phyloP scores from a whole-genome alignment of 2,329 filamentous ascomycete genomes.

The Colletotrichum tropicale region DNA sequence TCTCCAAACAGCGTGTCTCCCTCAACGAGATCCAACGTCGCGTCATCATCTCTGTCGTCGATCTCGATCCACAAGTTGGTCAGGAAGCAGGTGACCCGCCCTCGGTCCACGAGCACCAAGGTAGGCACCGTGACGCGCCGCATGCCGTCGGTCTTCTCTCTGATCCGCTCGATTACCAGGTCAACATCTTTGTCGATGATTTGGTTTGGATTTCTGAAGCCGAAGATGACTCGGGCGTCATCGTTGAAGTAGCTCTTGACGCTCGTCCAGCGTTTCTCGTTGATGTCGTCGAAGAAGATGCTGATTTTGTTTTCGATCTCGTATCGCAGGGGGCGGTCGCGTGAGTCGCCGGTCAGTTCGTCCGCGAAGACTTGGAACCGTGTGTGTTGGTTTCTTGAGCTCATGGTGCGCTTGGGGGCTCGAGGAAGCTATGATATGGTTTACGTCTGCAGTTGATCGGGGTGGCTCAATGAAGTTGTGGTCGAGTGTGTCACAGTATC shows the following conservation, averaged over 20 bases:
- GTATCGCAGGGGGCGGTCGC: not conserved
- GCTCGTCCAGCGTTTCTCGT: not conserved
- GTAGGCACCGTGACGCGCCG: not conserved
- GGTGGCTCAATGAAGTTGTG: rapidly evolving
- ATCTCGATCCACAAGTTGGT: not conserved
- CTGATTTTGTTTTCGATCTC: not conserved
- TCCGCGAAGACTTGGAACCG: not conserved
- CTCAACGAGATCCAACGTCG: not conserved
- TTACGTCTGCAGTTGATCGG: not conserved
- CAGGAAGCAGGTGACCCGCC: not conserved
- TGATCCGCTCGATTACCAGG: not conserved
- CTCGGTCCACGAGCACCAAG: not conserved
- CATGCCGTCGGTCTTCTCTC: not conserved
- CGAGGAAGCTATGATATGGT: rapidly evolving
- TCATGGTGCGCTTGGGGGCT: not conserved
- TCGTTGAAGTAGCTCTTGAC: not conserved
- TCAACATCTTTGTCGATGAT: not conserved
- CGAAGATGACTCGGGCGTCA: not conserved
- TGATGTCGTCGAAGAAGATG: not conserved
- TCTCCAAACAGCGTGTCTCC: not conserved
- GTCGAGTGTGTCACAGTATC: rapidly evolving
- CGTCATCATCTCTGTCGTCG: not conserved
- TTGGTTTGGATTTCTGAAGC: not conserved
- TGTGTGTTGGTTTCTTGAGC: not conserved
- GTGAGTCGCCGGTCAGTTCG: not conserved